Evolutionary conservation across 495 filamentous ascomycete genomes (phyloP).

Genomic region (Xylaria bambusicola): DNA sequence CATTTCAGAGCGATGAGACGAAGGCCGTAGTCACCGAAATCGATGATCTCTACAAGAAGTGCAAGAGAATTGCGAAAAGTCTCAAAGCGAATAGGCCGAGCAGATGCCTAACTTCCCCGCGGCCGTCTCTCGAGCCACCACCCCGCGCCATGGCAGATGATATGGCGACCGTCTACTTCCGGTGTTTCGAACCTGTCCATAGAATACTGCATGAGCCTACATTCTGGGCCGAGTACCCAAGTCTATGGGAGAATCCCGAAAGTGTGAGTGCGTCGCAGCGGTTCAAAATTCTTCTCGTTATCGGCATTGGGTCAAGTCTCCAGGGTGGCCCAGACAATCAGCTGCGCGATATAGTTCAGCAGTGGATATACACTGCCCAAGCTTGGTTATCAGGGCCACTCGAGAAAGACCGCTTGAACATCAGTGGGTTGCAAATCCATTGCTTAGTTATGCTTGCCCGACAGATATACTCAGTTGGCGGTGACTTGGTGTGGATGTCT

Average conservation of each 20-base stretch:
- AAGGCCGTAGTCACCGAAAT: constrained; percentile 27
- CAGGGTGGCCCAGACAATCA: constrained; percentile 35
- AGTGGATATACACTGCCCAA: constrained; percentile 61
- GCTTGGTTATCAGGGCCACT: constrained; percentile 56
- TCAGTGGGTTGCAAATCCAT: constrained; percentile 56
- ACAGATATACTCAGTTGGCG: constrained; percentile 51
- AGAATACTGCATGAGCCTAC: constrained; percentile 61
- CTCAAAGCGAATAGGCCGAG: constrained; percentile 35
- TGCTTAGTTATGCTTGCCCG: constrained; percentile 58
- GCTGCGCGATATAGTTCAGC: constrained; percentile 37
- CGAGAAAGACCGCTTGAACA: constrained; percentile 52
- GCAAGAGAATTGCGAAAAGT: constrained; percentile 30
- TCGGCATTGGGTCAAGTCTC: constrained; percentile 56
- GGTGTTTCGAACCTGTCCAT: constrained; percentile 57
- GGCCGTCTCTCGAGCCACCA: constrained; percentile 42
- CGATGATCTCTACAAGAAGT: constrained; percentile 37
- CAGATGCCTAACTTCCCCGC: constrained; percentile 23
- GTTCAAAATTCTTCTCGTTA: constrained; percentile 55
- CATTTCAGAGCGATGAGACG: constrained; percentile 22
- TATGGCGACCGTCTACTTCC: constrained; percentile 57
- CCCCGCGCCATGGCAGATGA: constrained; percentile 51
- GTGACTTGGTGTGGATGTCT: constrained; percentile 58
- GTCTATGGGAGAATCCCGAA: constrained; percentile 48
- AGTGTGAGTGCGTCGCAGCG: constrained; percentile 37
- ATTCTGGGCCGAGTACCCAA: constrained; percentile 56